Conservation (phyloP, 352 stramenopile genomes). For the Phytophthora brassicae region DNA sequence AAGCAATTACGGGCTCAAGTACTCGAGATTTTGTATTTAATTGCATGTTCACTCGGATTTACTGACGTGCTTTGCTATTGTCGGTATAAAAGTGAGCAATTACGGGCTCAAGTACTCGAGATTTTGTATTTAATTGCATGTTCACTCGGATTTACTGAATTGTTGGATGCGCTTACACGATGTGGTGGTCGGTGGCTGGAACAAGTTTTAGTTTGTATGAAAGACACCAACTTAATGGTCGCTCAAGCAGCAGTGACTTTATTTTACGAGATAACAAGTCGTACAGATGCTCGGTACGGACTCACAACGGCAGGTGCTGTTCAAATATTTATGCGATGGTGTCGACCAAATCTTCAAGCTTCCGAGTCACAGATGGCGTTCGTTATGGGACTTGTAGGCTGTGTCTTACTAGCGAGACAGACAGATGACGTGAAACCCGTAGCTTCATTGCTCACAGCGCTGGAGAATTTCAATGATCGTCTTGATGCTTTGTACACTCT, state of each 20-base stretch:
- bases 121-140: constrained; percentile 37
- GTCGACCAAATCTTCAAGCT: constrained; percentile 21
- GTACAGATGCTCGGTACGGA: constrained; percentile 50
- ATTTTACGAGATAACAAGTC: constrained; percentile 62
- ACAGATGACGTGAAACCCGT: constrained; percentile 20
- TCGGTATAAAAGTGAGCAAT: constrained; percentile 5
- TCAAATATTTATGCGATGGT: constrained; percentile 51
- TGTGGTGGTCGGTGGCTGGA: constrained; percentile 56
- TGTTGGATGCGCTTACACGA: constrained; percentile 61
- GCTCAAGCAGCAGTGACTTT: constrained; percentile 46
- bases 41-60: constrained; percentile 45
- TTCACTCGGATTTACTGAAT: constrained; percentile 51
- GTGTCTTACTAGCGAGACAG: constrained; percentile 55
- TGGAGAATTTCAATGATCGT: constrained; percentile 35
- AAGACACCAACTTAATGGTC: constrained; percentile 29
- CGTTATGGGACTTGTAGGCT: constrained; percentile 52
- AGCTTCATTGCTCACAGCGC: constrained; percentile 27
- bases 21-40: constrained; percentile 28
- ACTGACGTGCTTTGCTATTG: constrained; percentile 35
- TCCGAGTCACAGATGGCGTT: constrained; percentile 40
- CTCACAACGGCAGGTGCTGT: constrained; percentile 67
- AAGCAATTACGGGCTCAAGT: constrained; percentile 18
- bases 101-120: constrained; percentile 20
- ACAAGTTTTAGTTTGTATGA: constrained; percentile 47
- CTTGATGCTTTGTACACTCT: constrained; percentile 51